phyloP scores from a whole-genome alignment of 305 asterid genomes.

The Fraxinus angustifolia region DNA sequence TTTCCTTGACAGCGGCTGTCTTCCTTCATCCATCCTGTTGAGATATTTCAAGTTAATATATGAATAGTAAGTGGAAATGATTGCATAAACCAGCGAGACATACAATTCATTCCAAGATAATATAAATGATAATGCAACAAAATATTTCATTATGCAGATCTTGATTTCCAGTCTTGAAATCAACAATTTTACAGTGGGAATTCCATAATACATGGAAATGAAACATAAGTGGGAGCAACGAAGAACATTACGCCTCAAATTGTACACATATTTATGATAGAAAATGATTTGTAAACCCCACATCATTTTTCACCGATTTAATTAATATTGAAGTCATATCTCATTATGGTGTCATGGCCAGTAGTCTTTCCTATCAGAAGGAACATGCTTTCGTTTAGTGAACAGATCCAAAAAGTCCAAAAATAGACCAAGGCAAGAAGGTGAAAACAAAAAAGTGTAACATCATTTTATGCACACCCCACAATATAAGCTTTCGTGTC shows the following conservation, averaged over 20 bases:
- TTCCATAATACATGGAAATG: background rate
- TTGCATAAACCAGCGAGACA: background rate
- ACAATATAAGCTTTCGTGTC: background rate
- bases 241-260: background rate
- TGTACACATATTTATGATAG: background rate
- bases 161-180: background rate
- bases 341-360: background rate
- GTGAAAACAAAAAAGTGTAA: background rate
- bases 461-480: background rate
- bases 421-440: background rate
- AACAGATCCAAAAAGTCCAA: background rate
- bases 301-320: background rate
- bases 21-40: conserved; percentile 86
- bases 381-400: background rate
- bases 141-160: background rate
- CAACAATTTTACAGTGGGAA: background rate
- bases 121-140: background rate
- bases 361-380: background rate
- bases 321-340: background rate
- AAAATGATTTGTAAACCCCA: background rate
- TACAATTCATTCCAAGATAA: background rate
- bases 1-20: conserved; percentile 87
- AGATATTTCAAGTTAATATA: conserved; percentile 17
- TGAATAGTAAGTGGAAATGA: background rate
- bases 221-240: background rate